Evolutionary conservation across 1,284 basidiomycete genomes (phyloP), one percentile per base, ranked within the genome.

Genomic region (Chalciporus piperatoides): DNA sequence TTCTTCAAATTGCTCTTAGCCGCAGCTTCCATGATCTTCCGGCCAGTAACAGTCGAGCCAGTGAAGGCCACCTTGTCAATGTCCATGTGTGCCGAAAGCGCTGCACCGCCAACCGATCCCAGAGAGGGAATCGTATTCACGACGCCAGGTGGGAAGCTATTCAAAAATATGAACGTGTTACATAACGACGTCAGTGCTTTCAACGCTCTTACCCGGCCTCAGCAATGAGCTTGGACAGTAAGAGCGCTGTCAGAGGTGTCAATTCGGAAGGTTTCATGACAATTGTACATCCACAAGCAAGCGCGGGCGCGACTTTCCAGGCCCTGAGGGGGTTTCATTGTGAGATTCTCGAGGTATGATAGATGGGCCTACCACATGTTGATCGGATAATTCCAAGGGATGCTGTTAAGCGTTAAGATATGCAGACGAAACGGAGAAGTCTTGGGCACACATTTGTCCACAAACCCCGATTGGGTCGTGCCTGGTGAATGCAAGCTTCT

Each of bases 381-480:
- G 65, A 96, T 87, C 12, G 92, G 93, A 67, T 93, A 95, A 71
- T 95, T 94, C 89, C 88, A 92, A 10, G 90, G 90, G 56, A 92
- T 91, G 59, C 89, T 91, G 50, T 35, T 54, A 35, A 47, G 24
- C 25, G 46, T 54, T 14, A 51, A 45, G 32, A 7, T 41, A 54
- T 25, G 40, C 37, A 45, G 43, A 28, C 15, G 19, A 53, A 32
- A 17, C 7, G 50, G 56, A 36, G 55, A 46, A 23, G 12, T 23
- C 40, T 25, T 12, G 24, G 32, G 69, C 79, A 58, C 63, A 90
- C 87, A 94, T 93, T 64, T 92, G 90, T 8, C 88, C 92, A 61
- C 88, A 93, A 37, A 97, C 94, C 41, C 94, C 95, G 59, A 97
- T 89, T 25, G 95, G 93, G 57, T 97, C 94, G 68, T 94, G 90